Base-by-base conservation (phyloP, 2,329 filamentous ascomycete species). In the Claviceps humidiphila region DNA sequence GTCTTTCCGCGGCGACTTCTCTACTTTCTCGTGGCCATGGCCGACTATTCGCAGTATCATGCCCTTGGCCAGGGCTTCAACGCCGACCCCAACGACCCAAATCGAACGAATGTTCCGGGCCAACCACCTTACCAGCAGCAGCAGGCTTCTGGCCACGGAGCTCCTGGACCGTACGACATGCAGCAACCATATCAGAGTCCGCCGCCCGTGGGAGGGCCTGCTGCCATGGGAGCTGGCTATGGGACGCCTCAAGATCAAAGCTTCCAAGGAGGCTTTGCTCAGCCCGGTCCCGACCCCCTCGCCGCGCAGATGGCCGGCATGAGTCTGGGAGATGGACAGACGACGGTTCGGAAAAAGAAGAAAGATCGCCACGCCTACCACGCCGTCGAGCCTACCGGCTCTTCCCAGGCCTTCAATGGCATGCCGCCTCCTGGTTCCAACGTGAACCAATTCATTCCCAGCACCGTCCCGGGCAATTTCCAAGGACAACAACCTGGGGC, bases 311-410 rank as follows among this genome's bases (percentile, higher is more conserved):
- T 95, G 84, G 83, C 84, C 43, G 82, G 81, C 55, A 80, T 94
- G 77, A 82, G 76, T 42, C 72, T 95, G 58, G 81, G 76, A 38
- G 63, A 65, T 38, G 67, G 74, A 46, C 71, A 74, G 39, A 66
- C 78, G 48, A 72, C 72, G 2, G 70, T 69, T 53, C 76, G 81
- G 65, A 85, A 75, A 68, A 88, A 90, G 76, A 97, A 95, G 81
- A 96, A 95, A 77, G 86, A 96, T 66, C 81, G 89, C 54, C 91
- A 97, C 70, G 91, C 90, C 57, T 87, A 95, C 68, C 91, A 97
- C 67, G 84, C 81, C 41, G 80, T 97, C 51, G 88, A 91, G 58
- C 81, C 86, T 22, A 75, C 75, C 5, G 81, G 82, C 49, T 81
- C 81, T 38, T 81, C 83, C 5, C 81, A 85, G 62, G 72, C 81